These are phyloP conservation scores for Areca catechu DNA, from an alignment of 176 grass and related monocot genomes.

Conservation along the genomic window DNA sequence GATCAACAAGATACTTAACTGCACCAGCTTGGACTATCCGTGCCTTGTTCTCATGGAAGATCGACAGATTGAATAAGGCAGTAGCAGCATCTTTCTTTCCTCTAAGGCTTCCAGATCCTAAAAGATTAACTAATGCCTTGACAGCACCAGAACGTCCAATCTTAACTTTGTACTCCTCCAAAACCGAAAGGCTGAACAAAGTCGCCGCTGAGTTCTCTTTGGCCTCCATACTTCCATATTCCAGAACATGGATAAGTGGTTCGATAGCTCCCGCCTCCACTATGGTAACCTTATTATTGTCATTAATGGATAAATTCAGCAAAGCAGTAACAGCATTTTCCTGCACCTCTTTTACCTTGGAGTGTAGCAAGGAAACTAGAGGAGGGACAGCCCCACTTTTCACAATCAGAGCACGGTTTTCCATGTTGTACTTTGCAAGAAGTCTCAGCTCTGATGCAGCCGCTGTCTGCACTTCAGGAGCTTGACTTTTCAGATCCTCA, in stretches of 20 bases:
- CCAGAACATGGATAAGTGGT: slow-evolving; percentile 37
- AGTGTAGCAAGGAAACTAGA: slow-evolving; percentile 30
- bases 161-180: slow-evolving; percentile 34
- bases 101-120: slow-evolving; percentile 31
- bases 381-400: slow-evolving; percentile 26
- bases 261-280: slow-evolving; percentile 32
- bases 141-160: slow-evolving; percentile 41
- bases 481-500: slow-evolving; percentile 20
- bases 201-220: slow-evolving; percentile 44
- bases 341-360: slow-evolving; percentile 23
- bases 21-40: slow-evolving; percentile 33
- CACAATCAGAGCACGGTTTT: slow-evolving; percentile 30
- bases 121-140: slow-evolving; percentile 35
- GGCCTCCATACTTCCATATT: slow-evolving; percentile 30
- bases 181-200: slow-evolving; percentile 32
- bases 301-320: slow-evolving; percentile 42
- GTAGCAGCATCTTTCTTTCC: slow-evolving; percentile 46
- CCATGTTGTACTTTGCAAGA: slow-evolving; percentile 33
- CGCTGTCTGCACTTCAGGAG: slow-evolving; percentile 24
- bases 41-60: slow-evolving; percentile 40
- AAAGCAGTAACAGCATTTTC: slow-evolving; percentile 51
- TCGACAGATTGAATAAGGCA: slow-evolving; percentile 36
- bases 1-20: slow-evolving; percentile 24
- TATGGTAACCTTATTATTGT: slow-evolving; percentile 37
- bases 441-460: slow-evolving; percentile 33